A percentile compares a stretch with the other conserved stretches of the same genome.
These are phyloP conservation scores for Teratosphaeriaceae sp. DNA, from an alignment of 2,329 filamentous ascomycete species.

Conservation along the genomic window DNA sequence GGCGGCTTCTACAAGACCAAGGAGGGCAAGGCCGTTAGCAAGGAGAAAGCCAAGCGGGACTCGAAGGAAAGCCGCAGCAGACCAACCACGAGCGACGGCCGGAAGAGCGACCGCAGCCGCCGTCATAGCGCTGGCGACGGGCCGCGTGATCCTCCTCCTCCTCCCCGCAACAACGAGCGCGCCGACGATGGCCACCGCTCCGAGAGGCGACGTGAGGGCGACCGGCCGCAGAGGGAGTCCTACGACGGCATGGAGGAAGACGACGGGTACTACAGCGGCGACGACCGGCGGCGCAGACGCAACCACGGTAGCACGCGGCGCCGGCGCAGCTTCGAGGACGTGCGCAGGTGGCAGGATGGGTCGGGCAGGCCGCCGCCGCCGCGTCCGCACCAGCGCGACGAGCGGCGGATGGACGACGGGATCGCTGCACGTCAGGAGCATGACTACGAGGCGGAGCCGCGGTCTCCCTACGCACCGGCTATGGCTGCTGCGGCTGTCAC, in stretches of 20 bases:
- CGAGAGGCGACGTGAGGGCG: constrained; percentile 6
- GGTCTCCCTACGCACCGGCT: background rate
- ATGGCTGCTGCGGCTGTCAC: constrained; percentile 7
- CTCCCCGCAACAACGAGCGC: constrained; percentile 21
- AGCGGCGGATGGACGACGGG: constrained; percentile 7
- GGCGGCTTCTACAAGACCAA: constrained; percentile 30
- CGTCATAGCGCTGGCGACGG: constrained; percentile 16
- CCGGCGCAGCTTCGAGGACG: constrained; percentile 16
- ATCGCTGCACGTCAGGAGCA: constrained; percentile 9
- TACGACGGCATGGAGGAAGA: constrained; percentile 19
- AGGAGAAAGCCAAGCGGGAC: constrained; percentile 6
- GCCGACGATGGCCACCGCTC: constrained; percentile 19
- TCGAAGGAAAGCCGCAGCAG: constrained; percentile 10
- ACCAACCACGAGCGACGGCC: constrained; percentile 5
- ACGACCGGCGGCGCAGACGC: constrained; percentile 17
- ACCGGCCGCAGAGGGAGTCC: constrained; percentile 6
- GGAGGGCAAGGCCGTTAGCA: constrained; percentile 15
- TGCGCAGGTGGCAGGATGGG: constrained; percentile 16
- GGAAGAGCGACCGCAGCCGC: constrained; percentile 8
- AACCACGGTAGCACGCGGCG: constrained; percentile 5
- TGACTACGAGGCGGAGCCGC: constrained; percentile 9
- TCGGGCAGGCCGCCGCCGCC: constrained; percentile 14
- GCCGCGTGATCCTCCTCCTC: constrained; percentile 1
- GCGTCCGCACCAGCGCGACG: constrained; percentile 12
- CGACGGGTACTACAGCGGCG: constrained; percentile 19